Evolutionary conservation across 768 basidiomycete genomes (phyloP).

Genomic region (Phaeotremella skinneri): DNA sequence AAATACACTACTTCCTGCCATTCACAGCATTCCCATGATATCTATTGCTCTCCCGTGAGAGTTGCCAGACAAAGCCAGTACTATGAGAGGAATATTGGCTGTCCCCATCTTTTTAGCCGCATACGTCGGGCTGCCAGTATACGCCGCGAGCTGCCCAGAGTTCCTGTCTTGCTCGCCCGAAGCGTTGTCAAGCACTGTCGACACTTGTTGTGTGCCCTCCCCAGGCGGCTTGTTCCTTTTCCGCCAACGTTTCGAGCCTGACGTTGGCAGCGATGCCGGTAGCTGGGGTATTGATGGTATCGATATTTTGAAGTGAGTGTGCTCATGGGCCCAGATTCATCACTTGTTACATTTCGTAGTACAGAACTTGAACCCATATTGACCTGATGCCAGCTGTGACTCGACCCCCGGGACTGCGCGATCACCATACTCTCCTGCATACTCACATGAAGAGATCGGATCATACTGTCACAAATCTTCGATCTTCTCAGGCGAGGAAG

Average conservation of each 20-base stretch:
- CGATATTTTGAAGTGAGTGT: slow-evolving; percentile 43
- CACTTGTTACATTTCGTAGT: not conserved
- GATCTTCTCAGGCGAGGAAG: slow-evolving; percentile 32
- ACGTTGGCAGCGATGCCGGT: slow-evolving; percentile 43
- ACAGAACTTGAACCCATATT: not conserved
- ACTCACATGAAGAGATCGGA: slow-evolving; percentile 44
- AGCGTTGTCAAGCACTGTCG: slow-evolving; percentile 1
- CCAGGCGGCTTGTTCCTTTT: slow-evolving; percentile 48
- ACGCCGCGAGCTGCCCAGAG: no score
- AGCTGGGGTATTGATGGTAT: slow-evolving; percentile 50
- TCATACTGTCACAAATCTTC: slow-evolving; percentile 38
- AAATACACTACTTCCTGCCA: no score
- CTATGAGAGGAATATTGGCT: no score
- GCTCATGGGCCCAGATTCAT: not conserved
- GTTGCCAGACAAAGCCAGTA: no score
- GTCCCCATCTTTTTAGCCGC: not conserved
- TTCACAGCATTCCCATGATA: no score
- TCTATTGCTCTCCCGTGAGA: no score
- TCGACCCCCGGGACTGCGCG: slow-evolving; percentile 9
- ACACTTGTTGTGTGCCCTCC: slow-evolving; percentile 39
- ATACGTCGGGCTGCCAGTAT: no score
- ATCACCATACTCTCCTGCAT: slow-evolving; percentile 20
- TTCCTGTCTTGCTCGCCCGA: slow-evolving; percentile 23
- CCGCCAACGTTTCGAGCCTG: slow-evolving; percentile 47
- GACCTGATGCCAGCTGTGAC: slow-evolving; percentile 22